Base-by-base conservation (phyloP, 2,329 filamentous ascomycete genomes). In the Colletotrichum caudatum region DNA sequence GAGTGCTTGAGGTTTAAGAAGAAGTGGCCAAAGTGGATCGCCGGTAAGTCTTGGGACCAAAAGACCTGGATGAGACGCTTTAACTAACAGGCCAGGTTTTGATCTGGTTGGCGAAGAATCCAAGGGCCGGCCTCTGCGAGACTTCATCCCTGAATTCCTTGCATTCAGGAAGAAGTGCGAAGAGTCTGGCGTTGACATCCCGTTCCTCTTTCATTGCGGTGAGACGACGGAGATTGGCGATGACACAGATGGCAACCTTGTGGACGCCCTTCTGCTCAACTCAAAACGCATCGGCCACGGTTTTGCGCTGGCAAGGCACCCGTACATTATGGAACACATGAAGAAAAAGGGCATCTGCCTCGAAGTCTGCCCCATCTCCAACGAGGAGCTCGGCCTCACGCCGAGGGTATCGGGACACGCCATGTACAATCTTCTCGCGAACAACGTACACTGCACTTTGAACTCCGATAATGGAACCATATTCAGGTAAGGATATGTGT, bases 331-430 rank as follows among this genome's bases (percentile, higher is more conserved):
- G 80, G 82, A 90, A 73, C 82, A 86, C 61, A 92, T 93, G 86
- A 90, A 88, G 79, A 80, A 84, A 69, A 83, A 84, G n/a, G 84
- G 85, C 12, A 87, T 94, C 44, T 93, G 91, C 74, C 84, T 94
- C n/a, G 92, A 94, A 81, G 82, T 93, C 1, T 94, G 92, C 75
- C 92, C 92, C 0, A 93, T 94, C 61, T 94, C 91, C 0, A 94
- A 94, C 76, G 92, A 94, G 82, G 84, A 94, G 0, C 81, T 94
- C 23, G 91, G 92, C 44, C 84, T 94, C 23, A 92, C 91, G 62
- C 86, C 90, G 11, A 86, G 88, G 57, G 86, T 90, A 68, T 86
- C 87, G 48, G 90, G 91, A 16, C 92, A 94, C 76, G 82, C 90
- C 20, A 88, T 92, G 78, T 93, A 93, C 50, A 84, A 86, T 72